These are phyloP conservation scores for Petunia axillaris DNA, from an alignment of 257 asterid genomes.

Conservation along the genomic window DNA sequence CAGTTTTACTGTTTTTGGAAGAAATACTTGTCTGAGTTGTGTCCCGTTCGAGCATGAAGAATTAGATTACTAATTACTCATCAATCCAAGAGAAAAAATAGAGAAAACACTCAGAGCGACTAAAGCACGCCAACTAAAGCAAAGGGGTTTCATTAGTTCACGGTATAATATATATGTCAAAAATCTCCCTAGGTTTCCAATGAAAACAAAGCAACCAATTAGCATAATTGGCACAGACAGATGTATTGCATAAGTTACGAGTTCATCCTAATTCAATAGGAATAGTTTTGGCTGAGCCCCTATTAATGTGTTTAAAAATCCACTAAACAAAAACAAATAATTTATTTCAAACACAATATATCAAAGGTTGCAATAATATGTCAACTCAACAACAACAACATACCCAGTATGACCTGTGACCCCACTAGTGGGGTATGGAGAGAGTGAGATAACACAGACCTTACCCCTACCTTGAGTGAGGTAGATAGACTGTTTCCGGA, in stretches of 20 bases:
- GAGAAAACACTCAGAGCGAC: neutral
- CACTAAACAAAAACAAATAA: too few relatives aligned
- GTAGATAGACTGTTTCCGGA: too few relatives aligned
- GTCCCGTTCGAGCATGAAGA: neutral
- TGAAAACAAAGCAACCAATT: neutral
- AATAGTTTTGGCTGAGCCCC: too few relatives aligned
- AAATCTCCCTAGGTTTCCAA: neutral
- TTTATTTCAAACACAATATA: too few relatives aligned
- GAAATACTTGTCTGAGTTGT: neutral
- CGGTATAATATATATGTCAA: neutral
- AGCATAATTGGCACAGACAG: neutral
- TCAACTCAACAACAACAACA: too few relatives aligned
- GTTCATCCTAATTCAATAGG: too few relatives aligned
- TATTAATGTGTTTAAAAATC: too few relatives aligned
- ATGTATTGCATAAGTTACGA: neutral
- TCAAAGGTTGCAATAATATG: too few relatives aligned
- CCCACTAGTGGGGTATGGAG: too few relatives aligned
- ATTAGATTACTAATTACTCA: neutral
- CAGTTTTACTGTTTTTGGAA: neutral
- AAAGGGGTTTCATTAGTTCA: neutral
- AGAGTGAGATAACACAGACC: too few relatives aligned
- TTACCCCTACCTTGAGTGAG: too few relatives aligned
- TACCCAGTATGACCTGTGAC: too few relatives aligned
- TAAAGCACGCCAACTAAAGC: neutral
- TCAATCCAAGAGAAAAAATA: slow-evolving; percentile 1